phyloP scores from a whole-genome alignment of 2,329 filamentous ascomycete genomes.

The Aphanoascus verrucosus region DNA sequence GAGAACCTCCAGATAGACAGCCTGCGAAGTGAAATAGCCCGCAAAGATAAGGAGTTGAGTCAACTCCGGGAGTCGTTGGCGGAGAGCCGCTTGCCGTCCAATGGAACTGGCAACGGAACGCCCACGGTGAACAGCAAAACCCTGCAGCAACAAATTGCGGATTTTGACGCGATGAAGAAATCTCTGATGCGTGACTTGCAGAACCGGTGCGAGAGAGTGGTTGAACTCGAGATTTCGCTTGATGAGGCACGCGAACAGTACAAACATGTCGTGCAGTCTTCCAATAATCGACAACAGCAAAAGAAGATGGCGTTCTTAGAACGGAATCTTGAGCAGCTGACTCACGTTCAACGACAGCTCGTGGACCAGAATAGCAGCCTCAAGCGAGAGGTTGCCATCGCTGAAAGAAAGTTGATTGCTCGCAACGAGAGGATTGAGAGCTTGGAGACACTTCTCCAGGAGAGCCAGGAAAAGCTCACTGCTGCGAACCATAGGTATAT shows the following conservation, averaged over 20 bases:
- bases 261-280: constrained; percentile 92
- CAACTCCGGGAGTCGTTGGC: constrained; percentile 72
- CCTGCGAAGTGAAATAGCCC: constrained; percentile 61
- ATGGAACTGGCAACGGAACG: constrained; percentile 48
- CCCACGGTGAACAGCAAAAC: constrained; percentile 70
- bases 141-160: constrained; percentile 92
- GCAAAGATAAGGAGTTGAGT: constrained; percentile 70
- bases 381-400: constrained; percentile 99
- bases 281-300: constrained; percentile 96
- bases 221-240: constrained; percentile 93
- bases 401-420: constrained; percentile 91
- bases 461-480: constrained; percentile 96
- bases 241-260: constrained; percentile 98
- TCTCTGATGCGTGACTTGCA: constrained; percentile 96
- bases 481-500: constrained; percentile 92
- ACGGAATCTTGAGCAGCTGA: constrained; percentile 94
- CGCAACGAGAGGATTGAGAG: constrained; percentile 94
- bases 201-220: constrained; percentile 94
- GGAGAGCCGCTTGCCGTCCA: constrained; percentile 44
- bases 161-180: constrained; percentile 99
- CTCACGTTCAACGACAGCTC: constrained; percentile 90
- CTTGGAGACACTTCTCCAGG: constrained; percentile 80
- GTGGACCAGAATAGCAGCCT: constrained; percentile 94
- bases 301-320: constrained; percentile 99
- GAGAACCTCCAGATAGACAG: constrained; percentile 65